A percentile compares a stretch with the other conserved stretches of the same genome.
These are phyloP conservation scores for Leishmania aethiopica DNA, from an alignment of 208 protist species.

Conservation along the genomic window DNA sequence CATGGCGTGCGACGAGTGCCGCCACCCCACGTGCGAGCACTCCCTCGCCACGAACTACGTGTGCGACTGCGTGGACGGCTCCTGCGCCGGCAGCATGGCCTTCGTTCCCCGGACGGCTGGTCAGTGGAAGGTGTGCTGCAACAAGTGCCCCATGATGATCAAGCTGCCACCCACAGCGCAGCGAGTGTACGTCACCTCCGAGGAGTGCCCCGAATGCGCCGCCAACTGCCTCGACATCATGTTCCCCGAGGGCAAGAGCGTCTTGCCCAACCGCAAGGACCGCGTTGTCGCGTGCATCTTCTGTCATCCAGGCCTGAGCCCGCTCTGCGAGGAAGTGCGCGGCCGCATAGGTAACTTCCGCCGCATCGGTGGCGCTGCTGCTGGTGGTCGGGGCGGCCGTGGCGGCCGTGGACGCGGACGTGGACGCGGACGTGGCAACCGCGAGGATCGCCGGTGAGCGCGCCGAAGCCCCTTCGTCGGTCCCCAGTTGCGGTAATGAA, in stretches of 20 bases:
- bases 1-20: constrained; percentile 93
- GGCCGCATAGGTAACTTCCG: constrained; percentile 72
- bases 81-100: constrained; percentile 82
- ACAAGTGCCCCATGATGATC: constrained; percentile 90
- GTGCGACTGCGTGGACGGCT: constrained; percentile 79
- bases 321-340: constrained; percentile 75
- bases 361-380: constrained; percentile 30
- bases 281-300: constrained; percentile 80
- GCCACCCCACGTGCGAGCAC: constrained; percentile 92
- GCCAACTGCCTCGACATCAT: constrained; percentile 75
- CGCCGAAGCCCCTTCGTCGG: not conserved
- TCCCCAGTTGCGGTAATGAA: not conserved
- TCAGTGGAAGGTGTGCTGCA: constrained; percentile 92
- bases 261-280: constrained; percentile 77
- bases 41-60: constrained; percentile 88
- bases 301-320: constrained; percentile 62
- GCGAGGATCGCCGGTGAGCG: constrained; percentile 23
- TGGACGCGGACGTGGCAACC: constrained; percentile 25
- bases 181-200: constrained; percentile 71
- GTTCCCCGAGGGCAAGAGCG: constrained; percentile 83
- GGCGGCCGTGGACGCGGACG: constrained; percentile 29
- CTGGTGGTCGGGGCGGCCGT: constrained; percentile 31
- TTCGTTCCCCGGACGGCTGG: constrained; percentile 85
- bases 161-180: constrained; percentile 81
- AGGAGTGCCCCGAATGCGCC: constrained; percentile 82